Base-by-base conservation (phyloP, 2,329 filamentous ascomycete genomes). In the Clonostachys solani region DNA sequence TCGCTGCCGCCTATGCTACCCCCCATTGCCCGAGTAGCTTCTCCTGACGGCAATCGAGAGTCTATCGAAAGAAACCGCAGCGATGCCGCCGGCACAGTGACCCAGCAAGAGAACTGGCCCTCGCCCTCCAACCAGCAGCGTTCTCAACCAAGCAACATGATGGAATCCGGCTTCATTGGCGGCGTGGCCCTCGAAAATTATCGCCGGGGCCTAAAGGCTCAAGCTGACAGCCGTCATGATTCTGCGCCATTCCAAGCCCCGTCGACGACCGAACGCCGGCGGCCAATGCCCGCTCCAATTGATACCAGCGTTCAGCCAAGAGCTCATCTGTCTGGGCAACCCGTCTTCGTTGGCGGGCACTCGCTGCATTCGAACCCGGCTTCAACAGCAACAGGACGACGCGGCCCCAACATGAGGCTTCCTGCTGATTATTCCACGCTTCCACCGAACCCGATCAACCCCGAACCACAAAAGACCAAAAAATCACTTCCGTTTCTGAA, bases 401-500 rank as follows among this genome's bases (percentile, higher is more conserved):
- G 75, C 13, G 71, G 71, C 17, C 57, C 68, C 3, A 70, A 71
- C 19, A 59, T 67, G 18, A 65, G 69, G 44, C 56, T 73, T 47
- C 53, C 62, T 33, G 65, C 61, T 44, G 72, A 78, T 33, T 56
- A 68, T 6, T 53, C 64, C 23, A 48, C 53, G 5, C 45, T 62
- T 23, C 51, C 62, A n/a, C 59, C 59, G n/a, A 55, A 38, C 17
- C 15, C 36, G 10, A 5, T 18, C 7, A 38, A 56, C 15, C 54
- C 58, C 12, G 75, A 79, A 44, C 59, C 64, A 5, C 59, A 60
- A n/a, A 77, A 74, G 56, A 66, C 68, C 29, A 78, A 73, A 53
- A 81, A 80, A 52, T 68, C 77, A 3, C 61, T 81, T 36, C 78
- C 79, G 0, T 82, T 82, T 46, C 63, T 82, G 9, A 81, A 80